These are phyloP conservation scores for Lentithecium fluviatile DNA, from an alignment of 495 filamentous ascomycete species.

Conservation along the genomic window DNA sequence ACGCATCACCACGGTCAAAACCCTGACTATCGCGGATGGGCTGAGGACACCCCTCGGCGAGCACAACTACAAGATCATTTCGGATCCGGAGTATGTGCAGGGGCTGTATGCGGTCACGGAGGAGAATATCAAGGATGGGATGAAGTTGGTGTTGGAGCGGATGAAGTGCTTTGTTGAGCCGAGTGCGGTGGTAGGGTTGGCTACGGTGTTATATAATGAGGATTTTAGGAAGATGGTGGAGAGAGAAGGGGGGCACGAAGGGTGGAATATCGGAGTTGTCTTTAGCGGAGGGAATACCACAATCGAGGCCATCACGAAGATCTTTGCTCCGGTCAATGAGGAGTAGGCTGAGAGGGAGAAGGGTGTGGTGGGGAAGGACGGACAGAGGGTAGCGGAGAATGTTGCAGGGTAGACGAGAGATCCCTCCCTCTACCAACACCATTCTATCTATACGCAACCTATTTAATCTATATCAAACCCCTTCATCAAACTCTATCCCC, in stretches of 20 bases:
- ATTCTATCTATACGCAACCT: no score
- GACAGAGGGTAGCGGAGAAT: slow-evolving; percentile 48
- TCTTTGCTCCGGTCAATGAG: slow-evolving; percentile 51
- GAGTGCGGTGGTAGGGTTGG: slow-evolving; percentile 80
- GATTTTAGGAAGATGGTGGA: slow-evolving; percentile 73
- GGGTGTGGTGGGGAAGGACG: slow-evolving; percentile 43
- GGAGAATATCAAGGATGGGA: slow-evolving; percentile 73
- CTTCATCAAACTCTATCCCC: no score
- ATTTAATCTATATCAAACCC: no score
- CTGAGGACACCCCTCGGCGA: slow-evolving; percentile 79
- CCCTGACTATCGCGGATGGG: slow-evolving; percentile 87
- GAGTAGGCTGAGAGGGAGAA: slow-evolving; percentile 42
- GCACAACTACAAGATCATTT: slow-evolving; percentile 78
- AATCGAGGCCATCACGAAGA: slow-evolving; percentile 68
- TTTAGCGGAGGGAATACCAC: slow-evolving; percentile 91
- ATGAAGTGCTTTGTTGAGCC: slow-evolving; percentile 94
- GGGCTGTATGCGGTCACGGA: slow-evolving; percentile 79
- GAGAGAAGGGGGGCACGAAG: slow-evolving; percentile 65
- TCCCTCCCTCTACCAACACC: not conserved
- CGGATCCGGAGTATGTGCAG: slow-evolving; percentile 63
- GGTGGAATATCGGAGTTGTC: slow-evolving; percentile 85
- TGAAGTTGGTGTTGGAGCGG: slow-evolving; percentile 79
- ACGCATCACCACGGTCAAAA: slow-evolving; percentile 65
- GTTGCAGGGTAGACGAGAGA: slow-evolving; percentile 45
- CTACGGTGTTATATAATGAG: slow-evolving; percentile 79